phyloP scores from a whole-genome alignment of 352 stramenopile species.

The Pythium phragmitis region DNA sequence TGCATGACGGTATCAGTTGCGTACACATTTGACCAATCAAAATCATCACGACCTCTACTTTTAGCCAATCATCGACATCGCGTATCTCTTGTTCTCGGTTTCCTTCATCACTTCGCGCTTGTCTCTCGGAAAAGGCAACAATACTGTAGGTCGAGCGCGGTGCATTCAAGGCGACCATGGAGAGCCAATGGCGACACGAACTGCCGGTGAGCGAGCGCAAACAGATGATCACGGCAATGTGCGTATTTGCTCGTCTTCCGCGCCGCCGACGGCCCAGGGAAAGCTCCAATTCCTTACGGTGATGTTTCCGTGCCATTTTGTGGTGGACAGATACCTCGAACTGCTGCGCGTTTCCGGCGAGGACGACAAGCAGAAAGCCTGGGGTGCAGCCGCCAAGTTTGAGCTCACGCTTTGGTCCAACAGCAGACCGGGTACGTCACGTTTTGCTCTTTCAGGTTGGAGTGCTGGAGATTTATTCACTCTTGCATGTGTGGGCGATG shows the following conservation, averaged over 20 bases:
- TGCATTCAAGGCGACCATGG: slow-evolving; percentile 2
- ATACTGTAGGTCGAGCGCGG: neutral
- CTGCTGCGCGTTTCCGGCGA: slow-evolving; percentile 80
- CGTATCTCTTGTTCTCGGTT: neutral
- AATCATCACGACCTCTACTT: neutral
- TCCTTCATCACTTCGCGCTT: slow-evolving; percentile 3
- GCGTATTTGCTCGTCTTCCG: slow-evolving; percentile 19
- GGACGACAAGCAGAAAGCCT: slow-evolving; percentile 84
- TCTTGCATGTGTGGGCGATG: neutral
- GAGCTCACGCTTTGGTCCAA: slow-evolving; percentile 86
- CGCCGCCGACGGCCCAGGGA: neutral
- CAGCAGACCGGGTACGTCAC: slow-evolving; percentile 52
- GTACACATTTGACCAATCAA: neutral
- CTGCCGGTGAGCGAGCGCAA: slow-evolving; percentile 82
- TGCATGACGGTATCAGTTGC: neutral
- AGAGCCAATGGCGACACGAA: slow-evolving; percentile 66
- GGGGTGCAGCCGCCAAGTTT: slow-evolving; percentile 83
- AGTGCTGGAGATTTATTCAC: slow-evolving; percentile 1
- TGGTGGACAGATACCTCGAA: slow-evolving; percentile 71
- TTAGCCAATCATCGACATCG: neutral
- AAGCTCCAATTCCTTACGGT: neutral
- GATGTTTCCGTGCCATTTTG: slow-evolving; percentile 6
- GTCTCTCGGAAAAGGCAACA: neutral
- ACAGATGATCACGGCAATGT: slow-evolving; percentile 89
- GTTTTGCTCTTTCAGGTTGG: neutral